Conservation (phyloP, 805 yeast genomes). For the Candida adriatica region DNA sequence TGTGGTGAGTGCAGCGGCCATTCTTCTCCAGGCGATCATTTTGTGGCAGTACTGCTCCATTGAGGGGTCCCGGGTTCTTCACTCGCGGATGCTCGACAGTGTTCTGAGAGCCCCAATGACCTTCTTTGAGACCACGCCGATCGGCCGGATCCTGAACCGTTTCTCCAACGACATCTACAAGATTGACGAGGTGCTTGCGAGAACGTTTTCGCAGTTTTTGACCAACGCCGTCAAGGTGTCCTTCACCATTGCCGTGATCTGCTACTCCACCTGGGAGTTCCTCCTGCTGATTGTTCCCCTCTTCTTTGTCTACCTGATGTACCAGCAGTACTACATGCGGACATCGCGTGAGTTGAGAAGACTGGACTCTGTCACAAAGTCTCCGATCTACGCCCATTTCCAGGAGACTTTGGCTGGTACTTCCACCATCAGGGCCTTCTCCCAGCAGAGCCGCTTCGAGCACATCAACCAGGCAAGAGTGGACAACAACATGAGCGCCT, state of each 20-base stretch:
- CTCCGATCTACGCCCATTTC: constrained; percentile 79
- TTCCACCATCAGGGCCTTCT: constrained; percentile 67
- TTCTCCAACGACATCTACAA: constrained; percentile 88
- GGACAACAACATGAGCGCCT: constrained; percentile 87
- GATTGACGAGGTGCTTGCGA: constrained; percentile 71
- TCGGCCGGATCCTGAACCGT: constrained; percentile 86
- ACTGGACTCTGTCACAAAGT: constrained; percentile 70
- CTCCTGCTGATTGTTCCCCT: constrained; percentile 67
- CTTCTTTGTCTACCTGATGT: constrained; percentile 54
- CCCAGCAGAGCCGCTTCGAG: constrained; percentile 55
- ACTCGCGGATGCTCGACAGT: constrained; percentile 62
- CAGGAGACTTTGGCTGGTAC: constrained; percentile 77
- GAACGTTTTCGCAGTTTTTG: constrained; percentile 67
- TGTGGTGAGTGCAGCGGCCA: constrained; percentile 50
- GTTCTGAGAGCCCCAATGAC: constrained; percentile 91
- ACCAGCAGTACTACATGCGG: constrained; percentile 69
- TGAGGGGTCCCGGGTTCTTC: constrained; percentile 71
- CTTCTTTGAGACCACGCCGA: constrained; percentile 92
- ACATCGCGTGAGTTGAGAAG: constrained; percentile 81
- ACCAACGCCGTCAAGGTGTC: constrained; percentile 53
- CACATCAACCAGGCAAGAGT: constrained; percentile 62
- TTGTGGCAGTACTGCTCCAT: constrained; percentile 81
- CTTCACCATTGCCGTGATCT: constrained; percentile 74
- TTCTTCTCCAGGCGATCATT: constrained; percentile 58
- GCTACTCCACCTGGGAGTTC: constrained; percentile 85